Percentiles rank a stretch among this genome's conserved stretches.
phyloP scores from a whole-genome alignment of 306 rosid species.

The Medicago ruthenica region DNA sequence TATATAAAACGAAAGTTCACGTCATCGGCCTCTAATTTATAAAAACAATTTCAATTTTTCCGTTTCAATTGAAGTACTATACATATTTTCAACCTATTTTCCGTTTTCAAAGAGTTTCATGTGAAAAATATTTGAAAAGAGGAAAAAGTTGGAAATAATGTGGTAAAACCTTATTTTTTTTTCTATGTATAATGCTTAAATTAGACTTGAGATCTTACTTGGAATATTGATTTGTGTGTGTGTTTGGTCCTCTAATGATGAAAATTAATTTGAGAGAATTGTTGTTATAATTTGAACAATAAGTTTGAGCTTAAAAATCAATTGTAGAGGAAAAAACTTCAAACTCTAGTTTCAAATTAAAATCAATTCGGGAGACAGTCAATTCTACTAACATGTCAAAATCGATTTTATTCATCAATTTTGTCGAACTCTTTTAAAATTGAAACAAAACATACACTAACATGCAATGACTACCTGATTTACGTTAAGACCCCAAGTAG shows the following conservation, averaged over 20 bases:
- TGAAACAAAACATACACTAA: neutral
- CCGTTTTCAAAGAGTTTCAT: neutral
- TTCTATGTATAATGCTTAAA: too few species aligned
- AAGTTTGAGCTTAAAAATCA: neutral
- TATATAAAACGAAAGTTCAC: neutral
- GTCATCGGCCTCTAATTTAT: neutral
- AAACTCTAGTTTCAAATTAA: neutral
- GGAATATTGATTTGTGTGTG: too few species aligned
- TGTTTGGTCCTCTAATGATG: neutral
- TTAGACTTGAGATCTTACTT: neutral
- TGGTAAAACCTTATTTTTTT: too few species aligned
- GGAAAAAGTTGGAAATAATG: neutral
- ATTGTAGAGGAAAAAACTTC: too few species aligned
- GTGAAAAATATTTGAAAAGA: neutral
- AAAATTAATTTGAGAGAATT: too few species aligned
- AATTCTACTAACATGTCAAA: neutral
- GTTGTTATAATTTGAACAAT: neutral
- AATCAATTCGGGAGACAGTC: too few species aligned
- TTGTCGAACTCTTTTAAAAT: neutral
- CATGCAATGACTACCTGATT: conserved; percentile 49
- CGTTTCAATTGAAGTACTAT: neutral
- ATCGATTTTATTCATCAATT: neutral
- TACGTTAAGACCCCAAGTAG: conserved; percentile 60
- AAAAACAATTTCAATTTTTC: neutral
- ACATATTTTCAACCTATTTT: neutral